Conservation (phyloP, 2,329 filamentous ascomycete genomes). For the Acrocalymma vagum region DNA sequence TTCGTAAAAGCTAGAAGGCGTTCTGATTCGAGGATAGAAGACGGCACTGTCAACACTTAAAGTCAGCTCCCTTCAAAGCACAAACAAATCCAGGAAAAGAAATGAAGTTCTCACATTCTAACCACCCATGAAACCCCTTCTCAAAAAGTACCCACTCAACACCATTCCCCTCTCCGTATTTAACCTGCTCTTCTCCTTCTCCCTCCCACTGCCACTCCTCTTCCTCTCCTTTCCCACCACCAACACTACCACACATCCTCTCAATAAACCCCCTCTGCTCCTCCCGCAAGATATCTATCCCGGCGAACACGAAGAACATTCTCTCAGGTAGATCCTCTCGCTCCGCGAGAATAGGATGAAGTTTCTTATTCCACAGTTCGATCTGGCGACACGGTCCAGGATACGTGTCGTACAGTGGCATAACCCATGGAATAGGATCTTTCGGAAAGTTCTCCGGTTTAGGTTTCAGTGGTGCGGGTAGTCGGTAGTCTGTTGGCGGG, state of each 20-base stretch:
- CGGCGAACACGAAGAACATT: constrained; percentile 52
- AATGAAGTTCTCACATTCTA: constrained; percentile 26
- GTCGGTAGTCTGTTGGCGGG: constrained; percentile 30
- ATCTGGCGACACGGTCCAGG: constrained; percentile 37
- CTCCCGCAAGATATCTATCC: constrained; percentile 52
- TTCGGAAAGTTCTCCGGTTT: constrained; percentile 42
- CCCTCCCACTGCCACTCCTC: too few species aligned
- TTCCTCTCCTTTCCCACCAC: constrained; percentile 34
- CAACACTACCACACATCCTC: constrained; percentile 39
- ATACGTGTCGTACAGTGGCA: constrained; percentile 57
- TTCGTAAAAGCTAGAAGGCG: constrained; percentile 20
- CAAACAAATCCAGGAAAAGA: background rate
- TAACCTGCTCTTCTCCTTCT: too few species aligned
- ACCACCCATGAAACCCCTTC: constrained; percentile 42
- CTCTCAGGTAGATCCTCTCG: constrained; percentile 46
- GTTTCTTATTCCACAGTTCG: constrained; percentile 41
- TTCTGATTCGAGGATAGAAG: constrained; percentile 20
- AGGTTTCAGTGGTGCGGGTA: constrained; percentile 53
- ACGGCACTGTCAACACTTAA: constrained; percentile 18
- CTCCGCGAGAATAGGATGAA: constrained; percentile 49
- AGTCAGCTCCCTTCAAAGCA: background rate
- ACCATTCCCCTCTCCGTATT: too few species aligned
- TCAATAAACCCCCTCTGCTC: constrained; percentile 53
- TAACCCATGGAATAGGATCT: constrained; percentile 51
- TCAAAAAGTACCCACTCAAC: constrained; percentile 36